A percentile compares a stretch with the other conserved stretches of the same genome.
phyloP scores from a whole-genome alignment of 2,329 filamentous ascomycete species.

The Penicillium sp. region DNA sequence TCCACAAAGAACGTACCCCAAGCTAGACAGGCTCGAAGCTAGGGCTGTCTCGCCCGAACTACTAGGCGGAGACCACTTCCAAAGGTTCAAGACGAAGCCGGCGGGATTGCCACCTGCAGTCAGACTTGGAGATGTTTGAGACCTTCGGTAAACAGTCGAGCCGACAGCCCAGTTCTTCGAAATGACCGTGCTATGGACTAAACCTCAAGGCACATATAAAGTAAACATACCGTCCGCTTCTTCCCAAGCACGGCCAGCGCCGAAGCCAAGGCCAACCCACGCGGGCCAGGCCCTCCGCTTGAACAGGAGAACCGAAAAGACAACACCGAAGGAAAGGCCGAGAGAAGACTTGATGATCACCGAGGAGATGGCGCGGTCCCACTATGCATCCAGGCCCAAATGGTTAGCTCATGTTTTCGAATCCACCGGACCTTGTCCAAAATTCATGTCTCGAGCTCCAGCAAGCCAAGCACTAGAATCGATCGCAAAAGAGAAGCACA shows the following conservation, averaged over 20 bases:
- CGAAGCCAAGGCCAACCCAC: conserved; percentile 91
- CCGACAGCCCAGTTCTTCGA: no score
- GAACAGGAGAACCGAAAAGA: conserved; percentile 98
- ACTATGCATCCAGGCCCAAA: conserved; percentile 55
- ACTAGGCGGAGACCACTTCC: not conserved
- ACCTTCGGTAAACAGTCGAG: no score
- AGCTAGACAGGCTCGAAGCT: not conserved
- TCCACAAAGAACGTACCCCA: not conserved
- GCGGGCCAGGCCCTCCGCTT: conserved; percentile 97
- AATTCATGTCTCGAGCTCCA: not conserved
- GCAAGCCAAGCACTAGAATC: not conserved
- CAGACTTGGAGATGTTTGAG: no score
- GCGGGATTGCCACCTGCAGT: no score
- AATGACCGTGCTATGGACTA: no score
- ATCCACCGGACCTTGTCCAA: conserved; percentile 1
- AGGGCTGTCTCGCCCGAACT: not conserved
- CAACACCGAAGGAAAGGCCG: conserved; percentile 93
- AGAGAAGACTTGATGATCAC: conserved; percentile 94
- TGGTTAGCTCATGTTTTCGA: conserved; percentile 17
- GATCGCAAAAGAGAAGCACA: not conserved
- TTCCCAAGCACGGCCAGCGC: conserved; percentile 93
- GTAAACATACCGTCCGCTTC: conserved; percentile 79
- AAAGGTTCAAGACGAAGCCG: no score
- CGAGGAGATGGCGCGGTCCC: conserved; percentile 97
- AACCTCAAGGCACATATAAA: no score